Evolutionary conservation across 2,329 filamentous ascomycete genomes (phyloP).

Genomic region (Rutstroemia sp.): DNA sequence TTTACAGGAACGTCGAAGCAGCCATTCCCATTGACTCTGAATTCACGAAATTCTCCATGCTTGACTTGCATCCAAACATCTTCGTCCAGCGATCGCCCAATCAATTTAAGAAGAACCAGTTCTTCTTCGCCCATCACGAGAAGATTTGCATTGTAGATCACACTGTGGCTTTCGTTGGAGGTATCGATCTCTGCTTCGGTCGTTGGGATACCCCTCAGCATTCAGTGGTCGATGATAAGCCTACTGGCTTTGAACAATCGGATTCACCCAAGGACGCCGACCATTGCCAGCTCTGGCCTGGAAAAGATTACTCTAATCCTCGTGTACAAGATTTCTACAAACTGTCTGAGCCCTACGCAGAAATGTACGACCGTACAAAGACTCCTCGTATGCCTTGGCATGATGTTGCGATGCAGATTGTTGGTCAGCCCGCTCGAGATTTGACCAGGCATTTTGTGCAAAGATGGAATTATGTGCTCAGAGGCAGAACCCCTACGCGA

Average conservation of each 20-base stretch:
- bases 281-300: conserved; percentile 92
- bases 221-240: conserved; percentile 82
- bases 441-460: conserved; percentile 95
- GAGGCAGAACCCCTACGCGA: conserved; percentile 85
- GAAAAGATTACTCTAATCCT: conserved; percentile 97
- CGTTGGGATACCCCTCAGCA: conserved; percentile 97
- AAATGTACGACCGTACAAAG: conserved; percentile 93
- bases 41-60: conserved; percentile 92
- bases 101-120: conserved; percentile 97
- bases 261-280: conserved; percentile 79
- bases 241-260: conserved; percentile 82
- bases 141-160: conserved; percentile 97
- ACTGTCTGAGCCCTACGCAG: conserved; percentile 89
- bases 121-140: conserved; percentile 98
- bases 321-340: conserved; percentile 92
- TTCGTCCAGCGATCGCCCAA: conserved; percentile 95
- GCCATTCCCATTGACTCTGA: conserved; percentile 97
- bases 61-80: conserved; percentile 92
- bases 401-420: conserved; percentile 95
- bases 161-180: conserved; percentile 89
- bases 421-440: conserved; percentile 90
- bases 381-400: conserved; percentile 98
- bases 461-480: conserved; percentile 93
- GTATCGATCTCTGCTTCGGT: conserved; percentile 93
- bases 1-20: conserved; percentile 96